Conservation (phyloP, 495 filamentous ascomycete species). For the Penicillium crystallinum region DNA sequence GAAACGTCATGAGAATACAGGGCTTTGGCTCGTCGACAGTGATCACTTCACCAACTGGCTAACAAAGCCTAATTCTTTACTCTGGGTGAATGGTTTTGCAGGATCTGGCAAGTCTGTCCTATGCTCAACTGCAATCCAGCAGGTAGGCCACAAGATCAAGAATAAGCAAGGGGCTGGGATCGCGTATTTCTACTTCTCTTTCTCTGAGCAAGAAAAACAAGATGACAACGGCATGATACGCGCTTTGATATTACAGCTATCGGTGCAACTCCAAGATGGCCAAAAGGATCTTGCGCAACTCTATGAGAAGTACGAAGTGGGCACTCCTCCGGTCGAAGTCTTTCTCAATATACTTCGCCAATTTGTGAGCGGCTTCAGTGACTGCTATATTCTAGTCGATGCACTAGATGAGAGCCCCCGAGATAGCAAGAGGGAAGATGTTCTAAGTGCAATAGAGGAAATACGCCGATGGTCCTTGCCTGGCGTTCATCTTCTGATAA, state of each 20-base stretch:
- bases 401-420: constrained; percentile 27
- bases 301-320: constrained; percentile 2
- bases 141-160: constrained; percentile 13
- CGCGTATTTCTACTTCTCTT: constrained; percentile 40
- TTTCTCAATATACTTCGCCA: constrained; percentile 14
- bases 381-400: constrained; percentile 27
- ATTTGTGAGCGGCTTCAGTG: constrained; percentile 10
- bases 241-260: constrained; percentile 32
- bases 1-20: constrained; percentile 23
- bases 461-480: constrained; percentile 23
- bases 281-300: constrained; percentile 14
- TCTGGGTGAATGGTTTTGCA: constrained; percentile 38
- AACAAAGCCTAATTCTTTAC: constrained; percentile 26
- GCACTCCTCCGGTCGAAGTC: constrained; percentile 6
- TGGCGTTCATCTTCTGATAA: constrained; percentile 32
- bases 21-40: constrained; percentile 30
- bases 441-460: constrained; percentile 17
- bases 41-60: constrained; percentile 28
- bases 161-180: constrained; percentile 20
- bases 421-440: constrained; percentile 9
- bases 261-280: constrained; percentile 19
- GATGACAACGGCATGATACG: constrained; percentile 27
- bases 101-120: constrained; percentile 42
- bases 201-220: constrained; percentile 30
- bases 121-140: constrained; percentile 30